These are phyloP conservation scores for Chenopodium suecicum DNA, from an alignment of 148 eudicot genomes.

Conservation along the genomic window DNA sequence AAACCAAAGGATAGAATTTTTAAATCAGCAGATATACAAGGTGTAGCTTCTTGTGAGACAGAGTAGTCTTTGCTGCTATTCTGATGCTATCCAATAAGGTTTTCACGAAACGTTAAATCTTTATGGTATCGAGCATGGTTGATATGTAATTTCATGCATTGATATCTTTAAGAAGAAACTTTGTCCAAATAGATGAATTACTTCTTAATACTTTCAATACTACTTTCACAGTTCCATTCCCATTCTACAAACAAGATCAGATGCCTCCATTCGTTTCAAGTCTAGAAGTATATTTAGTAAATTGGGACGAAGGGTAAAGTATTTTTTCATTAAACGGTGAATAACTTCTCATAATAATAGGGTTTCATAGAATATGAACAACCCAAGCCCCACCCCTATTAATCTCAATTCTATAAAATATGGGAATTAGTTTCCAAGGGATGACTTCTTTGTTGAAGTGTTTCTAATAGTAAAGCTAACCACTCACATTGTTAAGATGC, in stretches of 20 bases:
- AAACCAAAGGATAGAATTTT: background rate
- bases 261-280: background rate
- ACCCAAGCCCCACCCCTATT: background rate
- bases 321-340: background rate
- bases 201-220: background rate
- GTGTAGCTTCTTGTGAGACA: background rate
- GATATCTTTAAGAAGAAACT: background rate
- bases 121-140: background rate
- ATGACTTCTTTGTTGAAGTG: background rate
- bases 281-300: background rate
- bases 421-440: background rate
- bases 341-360: background rate
- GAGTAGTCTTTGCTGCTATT: background rate
- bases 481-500: slow-evolving; percentile 65
- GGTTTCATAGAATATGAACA: background rate
- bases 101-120: background rate
- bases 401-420: background rate
- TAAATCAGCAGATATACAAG: background rate
- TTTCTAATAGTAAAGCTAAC: background rate
- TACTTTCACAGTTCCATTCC: background rate
- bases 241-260: background rate
- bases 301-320: background rate
- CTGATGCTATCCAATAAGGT: background rate
- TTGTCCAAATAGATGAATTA: background rate
- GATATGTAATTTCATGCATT: background rate